These are phyloP conservation scores for Pleurostoma richardsiae DNA, from an alignment of 2,329 filamentous ascomycete species.

Conservation along the genomic window DNA sequence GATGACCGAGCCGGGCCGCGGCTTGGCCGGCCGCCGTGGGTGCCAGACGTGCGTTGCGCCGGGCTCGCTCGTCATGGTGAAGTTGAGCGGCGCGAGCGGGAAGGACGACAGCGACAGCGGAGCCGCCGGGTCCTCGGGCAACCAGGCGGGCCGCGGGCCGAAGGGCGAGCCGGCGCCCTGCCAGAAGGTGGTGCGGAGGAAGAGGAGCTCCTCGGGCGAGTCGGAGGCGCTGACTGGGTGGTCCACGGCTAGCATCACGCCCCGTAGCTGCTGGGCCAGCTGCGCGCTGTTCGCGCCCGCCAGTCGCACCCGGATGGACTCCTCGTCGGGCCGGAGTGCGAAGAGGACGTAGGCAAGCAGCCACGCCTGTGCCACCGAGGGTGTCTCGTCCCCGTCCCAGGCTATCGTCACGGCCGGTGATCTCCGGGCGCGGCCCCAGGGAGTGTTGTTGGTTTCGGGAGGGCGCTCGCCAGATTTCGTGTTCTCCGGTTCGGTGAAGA, in stretches of 20 bases:
- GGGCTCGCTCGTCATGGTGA: conserved; percentile 34
- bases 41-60: conserved; percentile 45
- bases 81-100: conserved; percentile 42
- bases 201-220: conserved; percentile 26
- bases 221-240: conserved; percentile 32
- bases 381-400: conserved; percentile 35
- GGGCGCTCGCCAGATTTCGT: conserved; percentile 24
- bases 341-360: conserved; percentile 47
- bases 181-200: conserved; percentile 59
- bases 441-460: conserved; percentile 45
- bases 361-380: conserved; percentile 47
- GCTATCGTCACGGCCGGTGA: conserved; percentile 39
- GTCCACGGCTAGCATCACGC: conserved; percentile 42
- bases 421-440: conserved; percentile 51
- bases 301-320: conserved; percentile 43
- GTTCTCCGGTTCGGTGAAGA: conserved; percentile 23
- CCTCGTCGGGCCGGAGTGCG: conserved; percentile 41
- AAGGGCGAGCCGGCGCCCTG: conserved; percentile 65
- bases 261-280: conserved; percentile 18
- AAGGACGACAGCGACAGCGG: conserved; percentile 30
- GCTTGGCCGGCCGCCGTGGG: conserved; percentile 68
- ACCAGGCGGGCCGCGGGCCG: conserved; percentile 59
- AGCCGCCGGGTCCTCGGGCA: conserved; percentile 32
- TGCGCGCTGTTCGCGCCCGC: conserved; percentile 20
- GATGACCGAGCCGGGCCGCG: conserved; percentile 61